phyloP scores from a whole-genome alignment of 352 stramenopile genomes.

The Pythium periplocum region DNA sequence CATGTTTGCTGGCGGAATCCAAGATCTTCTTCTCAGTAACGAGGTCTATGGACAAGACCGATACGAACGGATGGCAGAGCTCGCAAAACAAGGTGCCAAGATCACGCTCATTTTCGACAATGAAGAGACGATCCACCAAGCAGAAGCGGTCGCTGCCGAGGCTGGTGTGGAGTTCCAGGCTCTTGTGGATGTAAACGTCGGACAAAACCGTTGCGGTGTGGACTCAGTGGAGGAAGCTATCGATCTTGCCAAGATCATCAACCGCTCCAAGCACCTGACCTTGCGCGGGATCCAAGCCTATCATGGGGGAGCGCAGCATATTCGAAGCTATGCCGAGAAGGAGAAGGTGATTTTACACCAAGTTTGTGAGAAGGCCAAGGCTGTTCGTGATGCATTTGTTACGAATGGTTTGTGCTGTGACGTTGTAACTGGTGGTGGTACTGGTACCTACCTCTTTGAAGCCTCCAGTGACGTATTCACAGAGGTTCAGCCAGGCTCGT shows the following conservation, averaged over 20 bases:
- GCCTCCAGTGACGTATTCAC: constrained; percentile 57
- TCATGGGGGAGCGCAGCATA: constrained; percentile 68
- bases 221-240: constrained; percentile 41
- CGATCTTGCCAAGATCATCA: constrained; percentile 31
- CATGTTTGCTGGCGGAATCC: constrained; percentile 54
- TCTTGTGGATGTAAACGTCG: constrained; percentile 73
- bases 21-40: constrained; percentile 65
- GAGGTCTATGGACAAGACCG: constrained; percentile 41
- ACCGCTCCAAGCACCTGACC: constrained; percentile 15
- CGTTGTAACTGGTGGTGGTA: constrained; percentile 67
- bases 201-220: constrained; percentile 68
- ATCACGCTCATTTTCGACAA: constrained; percentile 66
- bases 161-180: constrained; percentile 33
- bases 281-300: constrained; percentile 68
- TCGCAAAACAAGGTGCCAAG: constrained; percentile 28
- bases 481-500: constrained; percentile 73
- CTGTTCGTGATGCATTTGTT: constrained; percentile 32
- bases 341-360: constrained; percentile 24
- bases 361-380: constrained; percentile 35
- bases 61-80: constrained; percentile 44
- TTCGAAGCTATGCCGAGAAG: constrained; percentile 54
- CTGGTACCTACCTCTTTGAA: constrained; percentile 62
- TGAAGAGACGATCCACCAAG: constrained; percentile 32
- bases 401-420: constrained; percentile 33
- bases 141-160: constrained; percentile 21